Evolutionary conservation across 2,329 filamentous ascomycete genomes (phyloP).

Genomic region (Exophiala bonariae): DNA sequence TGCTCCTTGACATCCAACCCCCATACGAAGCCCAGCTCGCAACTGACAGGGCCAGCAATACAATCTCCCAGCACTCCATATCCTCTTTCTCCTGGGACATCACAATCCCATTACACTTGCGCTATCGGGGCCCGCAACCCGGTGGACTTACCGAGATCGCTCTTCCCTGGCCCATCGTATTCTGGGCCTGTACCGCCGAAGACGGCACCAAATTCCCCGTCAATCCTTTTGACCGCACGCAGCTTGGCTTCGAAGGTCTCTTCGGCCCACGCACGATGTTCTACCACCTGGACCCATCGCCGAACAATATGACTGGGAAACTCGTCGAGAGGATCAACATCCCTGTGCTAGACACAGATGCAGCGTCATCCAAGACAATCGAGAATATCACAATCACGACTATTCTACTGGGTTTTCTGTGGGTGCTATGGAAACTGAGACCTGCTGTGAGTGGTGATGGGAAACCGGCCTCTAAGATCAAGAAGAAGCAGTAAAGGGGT

Average conservation of each 20-base stretch:
- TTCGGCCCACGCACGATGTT: conserved; percentile 79
- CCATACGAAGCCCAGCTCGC: conserved; percentile 37
- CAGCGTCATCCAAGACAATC: conserved; percentile 49
- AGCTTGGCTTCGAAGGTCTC: conserved; percentile 80
- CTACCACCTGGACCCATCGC: conserved; percentile 68
- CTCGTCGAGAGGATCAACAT: conserved; percentile 61
- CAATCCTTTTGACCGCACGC: conserved; percentile 82
- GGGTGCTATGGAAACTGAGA: conserved; percentile 64
- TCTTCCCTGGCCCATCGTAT: conserved; percentile 80
- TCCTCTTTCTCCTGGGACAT: conserved; percentile 36
- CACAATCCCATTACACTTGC: conserved; percentile 76
- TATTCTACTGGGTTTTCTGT: conserved; percentile 66
- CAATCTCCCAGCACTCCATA: too few relatives aligned
- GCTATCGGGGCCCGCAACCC: conserved; percentile 68
- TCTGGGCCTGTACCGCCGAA: conserved; percentile 79
- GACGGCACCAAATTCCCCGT: conserved; percentile 62
- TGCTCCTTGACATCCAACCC: conserved; percentile 71
- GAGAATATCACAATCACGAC: conserved; percentile 58
- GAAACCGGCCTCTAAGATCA: neutral
- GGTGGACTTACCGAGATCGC: conserved; percentile 45
- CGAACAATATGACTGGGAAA: conserved; percentile 28
- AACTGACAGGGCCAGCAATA: conserved; percentile 2
- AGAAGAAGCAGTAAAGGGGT: conserved; percentile 12
- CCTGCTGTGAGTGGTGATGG: conserved; percentile 22
- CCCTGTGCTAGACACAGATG: conserved; percentile 63